Percentiles rank a stretch among this genome's conserved stretches.
Conservation (phyloP, 1,284 basidiomycete species). For the Agroathelia rolfsii region DNA sequence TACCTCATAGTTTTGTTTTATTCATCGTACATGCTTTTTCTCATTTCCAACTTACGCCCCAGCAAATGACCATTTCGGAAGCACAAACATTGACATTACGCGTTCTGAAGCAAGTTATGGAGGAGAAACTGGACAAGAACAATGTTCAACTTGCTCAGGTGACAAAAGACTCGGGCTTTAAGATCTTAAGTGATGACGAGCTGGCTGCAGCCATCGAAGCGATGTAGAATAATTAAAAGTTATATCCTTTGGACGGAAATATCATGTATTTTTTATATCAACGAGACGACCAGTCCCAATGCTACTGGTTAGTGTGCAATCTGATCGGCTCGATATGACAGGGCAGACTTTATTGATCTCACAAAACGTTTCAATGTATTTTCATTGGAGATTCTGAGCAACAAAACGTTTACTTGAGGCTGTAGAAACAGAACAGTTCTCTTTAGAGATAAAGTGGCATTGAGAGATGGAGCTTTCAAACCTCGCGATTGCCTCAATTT, state of each 20-base stretch:
- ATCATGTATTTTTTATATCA: too few species aligned
- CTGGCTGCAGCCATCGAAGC: slow-evolving; percentile 76
- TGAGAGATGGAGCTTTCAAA: too few species aligned
- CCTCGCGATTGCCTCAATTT: slow-evolving; percentile 86
- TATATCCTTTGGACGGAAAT: too few species aligned
- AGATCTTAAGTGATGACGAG: slow-evolving; percentile 70
- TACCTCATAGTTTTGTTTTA: slow-evolving; percentile 2
- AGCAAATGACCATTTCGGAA: slow-evolving; percentile 91
- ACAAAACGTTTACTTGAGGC: too few species aligned
- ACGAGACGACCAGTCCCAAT: too few species aligned
- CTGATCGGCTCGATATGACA: too few species aligned
- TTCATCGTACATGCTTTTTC: slow-evolving; percentile 8
- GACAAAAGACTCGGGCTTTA: slow-evolving; percentile 67
- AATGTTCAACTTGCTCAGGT: slow-evolving; percentile 97
- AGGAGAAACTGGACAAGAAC: slow-evolving; percentile 96
- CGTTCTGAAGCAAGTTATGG: slow-evolving; percentile 99
- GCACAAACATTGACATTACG: slow-evolving; percentile 82
- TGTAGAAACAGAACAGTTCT: neutral
- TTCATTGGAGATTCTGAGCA: too few species aligned
- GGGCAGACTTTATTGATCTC: too few species aligned
- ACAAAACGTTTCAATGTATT: too few species aligned
- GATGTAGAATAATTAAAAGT: slow-evolving; percentile 39
- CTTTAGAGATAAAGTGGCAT: neutral
- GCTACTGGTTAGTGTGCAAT: too few species aligned
- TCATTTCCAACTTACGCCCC: slow-evolving; percentile 8